Base-by-base conservation (phyloP, 257 asterid genomes). In the Paraleonurus japonicus region DNA sequence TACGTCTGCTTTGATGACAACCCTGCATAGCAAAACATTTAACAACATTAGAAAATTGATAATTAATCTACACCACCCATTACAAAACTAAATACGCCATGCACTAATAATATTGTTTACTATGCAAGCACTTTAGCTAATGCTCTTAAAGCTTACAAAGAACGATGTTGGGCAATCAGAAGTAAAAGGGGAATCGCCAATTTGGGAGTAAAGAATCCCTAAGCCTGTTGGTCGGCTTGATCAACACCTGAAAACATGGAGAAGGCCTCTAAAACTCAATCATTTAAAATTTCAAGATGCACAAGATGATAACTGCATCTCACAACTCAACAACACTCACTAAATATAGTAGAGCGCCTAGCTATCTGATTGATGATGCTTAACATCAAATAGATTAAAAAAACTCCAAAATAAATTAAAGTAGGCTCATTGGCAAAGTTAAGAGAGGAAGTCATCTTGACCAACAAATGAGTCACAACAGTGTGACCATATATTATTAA, bases 151-250 rank as follows among this genome's bases (percentile, higher is more conserved):
- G 69, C 96, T 88, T 89, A 95, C 99, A 89, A 76, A 41, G 98
- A 89, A 73, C 98, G 95, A 78, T 95, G 97, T 70, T 95, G 99
- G 72, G 97, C 96, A 77, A 95, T 81, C 81, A 95, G 96, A 60
- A 95, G 85, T 83, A 95, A 75, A 70, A 95, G 99, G 16, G 99
- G 99, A 80, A 95, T 70, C 5, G 98, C 99, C 88, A 89, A 68
- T 78, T 87, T 92, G 99, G 87, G 55, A 95, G 86, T 82, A 95
- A 81, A 66, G 98, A 81, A 84, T 95, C 99, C 69, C 97, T 82
- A 65, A 95, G 96, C 80, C 99, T 83, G 83, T 87, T 95, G 9
- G 95, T 95, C 54, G 99, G 92, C 85, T 95, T 95, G 69, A 87
- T 76, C 88, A 92, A 85, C 15, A 97, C 96, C 99, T 95, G 98